Base-by-base conservation (phyloP, 2,329 filamentous ascomycete genomes). In the Arthrinium phaeospermum region DNA sequence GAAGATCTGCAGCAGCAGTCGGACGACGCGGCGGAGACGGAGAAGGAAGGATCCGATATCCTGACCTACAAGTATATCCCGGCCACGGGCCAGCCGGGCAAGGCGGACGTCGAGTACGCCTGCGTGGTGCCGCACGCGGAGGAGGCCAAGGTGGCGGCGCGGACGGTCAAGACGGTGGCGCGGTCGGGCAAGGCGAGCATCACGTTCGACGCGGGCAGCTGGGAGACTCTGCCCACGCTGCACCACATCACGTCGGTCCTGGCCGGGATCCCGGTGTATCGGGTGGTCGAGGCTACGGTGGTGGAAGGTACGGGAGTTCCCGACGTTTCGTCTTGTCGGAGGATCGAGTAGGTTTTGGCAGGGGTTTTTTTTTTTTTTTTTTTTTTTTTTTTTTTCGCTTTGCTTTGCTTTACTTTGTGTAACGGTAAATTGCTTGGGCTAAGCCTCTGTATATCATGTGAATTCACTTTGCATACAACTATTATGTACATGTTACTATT, bases 31-130 rank as follows among this genome's bases (percentile, higher is more conserved):
- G 13, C 14, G 45, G 47, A 13, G 13, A 41, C n/a, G 24, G 44
- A 68, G 44, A 13, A 34, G 45, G 68, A 22, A 47, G 68, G 68
- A 10, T 82, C 85, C 22, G 87, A 86, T 1, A 84, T 88, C 6
- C 80, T 91, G n/a, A 82, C 86, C 14, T 87, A 91, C 78, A 84
- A 86, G 45, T 91, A 91, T 75, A 84, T 92, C 0, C 90, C 90
- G 0, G 81, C 84, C 4, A 87, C 89, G 0, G 87, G 88, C 1
- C 81, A 81, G 30, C 83, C 79, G 1, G 88, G 87, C 0, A 82
- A 85, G 71, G 82, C 88, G 0, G 90, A 91, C 70, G 86, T 83
- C 1, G 86, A 89, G 74, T 89, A 91, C 76, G 82, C 87, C 0
- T 79, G 80, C 10, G 79, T 85, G 71, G 78, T 83, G 19, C 79